Evolutionary conservation across 495 filamentous ascomycete genomes (phyloP).

Genomic region (Platismatia glauca): DNA sequence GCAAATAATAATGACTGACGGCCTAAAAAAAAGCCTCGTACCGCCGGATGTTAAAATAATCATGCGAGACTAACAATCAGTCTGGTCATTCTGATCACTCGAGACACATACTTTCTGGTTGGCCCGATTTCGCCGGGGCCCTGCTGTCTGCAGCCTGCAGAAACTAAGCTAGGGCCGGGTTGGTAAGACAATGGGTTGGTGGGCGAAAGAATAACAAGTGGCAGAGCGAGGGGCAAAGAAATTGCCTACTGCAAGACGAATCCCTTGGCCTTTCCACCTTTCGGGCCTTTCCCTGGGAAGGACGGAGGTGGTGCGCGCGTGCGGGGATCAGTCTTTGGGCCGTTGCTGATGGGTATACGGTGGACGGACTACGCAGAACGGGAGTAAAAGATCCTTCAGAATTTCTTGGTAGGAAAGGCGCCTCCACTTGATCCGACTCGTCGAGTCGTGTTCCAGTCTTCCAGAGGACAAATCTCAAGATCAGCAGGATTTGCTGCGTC

Average conservation of each 20-base stretch:
- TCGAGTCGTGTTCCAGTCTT: background rate
- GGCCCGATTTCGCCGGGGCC: too few species aligned
- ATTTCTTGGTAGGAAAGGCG: background rate
- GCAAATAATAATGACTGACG: too few species aligned
- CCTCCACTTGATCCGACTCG: slow-evolving; percentile 10
- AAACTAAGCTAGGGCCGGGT: slow-evolving; percentile 1
- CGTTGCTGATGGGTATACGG: background rate
- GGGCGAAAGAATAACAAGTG: slow-evolving; percentile 7
- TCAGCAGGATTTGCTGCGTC: slow-evolving; percentile 12
- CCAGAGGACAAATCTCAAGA: slow-evolving; percentile 4
- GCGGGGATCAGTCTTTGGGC: background rate
- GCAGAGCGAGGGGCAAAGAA: slow-evolving; percentile 9
- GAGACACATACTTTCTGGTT: too few species aligned
- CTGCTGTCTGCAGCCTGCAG: slow-evolving; percentile 7
- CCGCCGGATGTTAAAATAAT: too few species aligned
- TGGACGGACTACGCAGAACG: background rate
- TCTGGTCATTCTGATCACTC: too few species aligned
- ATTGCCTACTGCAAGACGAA: background rate
- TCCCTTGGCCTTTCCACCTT: slow-evolving; percentile 2
- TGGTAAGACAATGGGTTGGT: slow-evolving; percentile 9
- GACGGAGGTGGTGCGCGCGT: background rate
- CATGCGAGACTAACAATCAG: too few species aligned
- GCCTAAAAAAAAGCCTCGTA: too few species aligned
- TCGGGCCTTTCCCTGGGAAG: slow-evolving; percentile 13
- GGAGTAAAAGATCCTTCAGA: background rate